Base-by-base conservation (phyloP, 768 basidiomycete species). In the Lactarius deliciosus region DNA sequence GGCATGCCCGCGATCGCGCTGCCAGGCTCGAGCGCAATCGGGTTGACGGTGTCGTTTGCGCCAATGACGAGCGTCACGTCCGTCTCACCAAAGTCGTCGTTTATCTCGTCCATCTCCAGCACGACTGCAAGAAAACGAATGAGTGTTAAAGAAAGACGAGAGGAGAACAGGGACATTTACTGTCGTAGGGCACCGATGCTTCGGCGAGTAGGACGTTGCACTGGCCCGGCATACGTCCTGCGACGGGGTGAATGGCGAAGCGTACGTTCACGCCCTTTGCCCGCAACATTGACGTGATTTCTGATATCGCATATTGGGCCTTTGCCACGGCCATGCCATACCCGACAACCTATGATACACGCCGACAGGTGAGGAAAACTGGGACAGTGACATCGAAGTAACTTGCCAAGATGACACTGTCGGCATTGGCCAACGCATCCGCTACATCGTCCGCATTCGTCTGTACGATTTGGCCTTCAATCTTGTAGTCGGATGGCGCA, bases 251-350 rank as follows among this genome's bases (percentile, higher is more conserved):
- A 63, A 92, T 92, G 11, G 90, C 91, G 73, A 92, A 92, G 77
- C 91, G 86, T 53, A 93, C 91, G 59, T 87, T 91, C 72, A 93
- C 81, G 15, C 85, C 91, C 73, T 87, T 91, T 8, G 86, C 80
- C 57, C 88, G 81, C 45, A 94, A 81, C 77, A 89, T 83, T 0
- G 84, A 79, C 22, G 87, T 87, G 50, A 95, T 92, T 70, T 94
- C 93, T 7, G 83, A 81, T 66, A 86, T 85, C 3, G 80, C 79
- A 64, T 90, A 91, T 71, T 95, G 93, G 6, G 93, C 93, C 74
- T 92, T 94, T 25, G 93, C 92, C 1, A 94, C 92, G 34, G 93
- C 93, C 91, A 95, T 93, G 43, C 93, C 93, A 73, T 95, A 94
- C 16, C 91, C 90, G 18, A 92, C 89, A 41, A 90, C 87, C 89